Evolutionary conservation across 192 early-diverging fungal species (phyloP).

Genomic region (Jimgerdemannia lactiflua): DNA sequence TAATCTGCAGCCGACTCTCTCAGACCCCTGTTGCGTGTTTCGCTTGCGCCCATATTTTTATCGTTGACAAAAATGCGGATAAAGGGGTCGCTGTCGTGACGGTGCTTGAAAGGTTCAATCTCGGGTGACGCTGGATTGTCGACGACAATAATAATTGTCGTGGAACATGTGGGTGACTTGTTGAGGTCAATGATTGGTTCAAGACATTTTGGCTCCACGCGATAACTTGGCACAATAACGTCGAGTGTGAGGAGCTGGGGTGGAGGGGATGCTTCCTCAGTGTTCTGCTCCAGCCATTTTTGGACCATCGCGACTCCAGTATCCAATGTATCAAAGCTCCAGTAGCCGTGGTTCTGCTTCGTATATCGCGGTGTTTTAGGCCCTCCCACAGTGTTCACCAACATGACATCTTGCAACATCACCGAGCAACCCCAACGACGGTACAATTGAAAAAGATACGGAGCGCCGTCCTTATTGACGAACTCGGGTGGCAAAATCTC

Average conservation of each 20-base stretch:
- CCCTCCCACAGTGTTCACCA: conserved; percentile 1
- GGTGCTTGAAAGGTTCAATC: neutral
- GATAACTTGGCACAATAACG: conserved; percentile 1
- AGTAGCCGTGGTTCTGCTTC: neutral
- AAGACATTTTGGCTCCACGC: conserved; percentile 1
- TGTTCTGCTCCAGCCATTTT: neutral
- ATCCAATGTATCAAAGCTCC: conserved; percentile 2
- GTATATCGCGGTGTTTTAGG: neutral
- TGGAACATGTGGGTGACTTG: neutral
- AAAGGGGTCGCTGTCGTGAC: conserved; percentile 1
- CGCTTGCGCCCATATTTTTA: conserved; percentile 8
- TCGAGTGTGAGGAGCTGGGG: conserved; percentile 1
- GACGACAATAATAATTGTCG: neutral
- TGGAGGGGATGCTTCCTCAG: neutral
- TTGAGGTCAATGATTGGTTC: conserved; percentile 5
- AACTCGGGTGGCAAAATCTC: conserved; percentile 1
- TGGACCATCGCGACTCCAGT: neutral
- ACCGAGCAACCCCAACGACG: conserved; percentile 5
- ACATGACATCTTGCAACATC: neutral
- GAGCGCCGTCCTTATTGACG: conserved; percentile 6
- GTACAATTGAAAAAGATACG: conserved; percentile 9
- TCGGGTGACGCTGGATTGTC: conserved; percentile 1
- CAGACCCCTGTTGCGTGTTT: conserved; percentile 8
- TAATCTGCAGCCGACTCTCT: conserved; percentile 4
- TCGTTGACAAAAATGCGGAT: neutral